phyloP scores from a whole-genome alignment of 1,284 basidiomycete species.

The Porphyrellus sp. region DNA sequence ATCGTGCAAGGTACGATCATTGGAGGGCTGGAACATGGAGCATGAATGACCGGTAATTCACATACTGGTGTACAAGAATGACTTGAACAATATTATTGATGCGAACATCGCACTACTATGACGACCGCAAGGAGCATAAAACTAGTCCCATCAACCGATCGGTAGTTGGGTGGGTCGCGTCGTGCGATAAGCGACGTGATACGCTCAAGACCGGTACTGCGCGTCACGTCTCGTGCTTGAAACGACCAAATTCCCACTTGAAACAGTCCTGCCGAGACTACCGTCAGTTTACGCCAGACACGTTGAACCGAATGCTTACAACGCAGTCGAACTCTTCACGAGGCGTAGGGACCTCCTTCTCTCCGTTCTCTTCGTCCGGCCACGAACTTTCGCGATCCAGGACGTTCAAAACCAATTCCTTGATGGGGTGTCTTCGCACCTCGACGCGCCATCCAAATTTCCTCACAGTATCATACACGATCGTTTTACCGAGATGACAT shows the following conservation, averaged over 20 bases:
- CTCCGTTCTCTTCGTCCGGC: constrained; percentile 36
- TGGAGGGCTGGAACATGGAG: constrained; percentile 54
- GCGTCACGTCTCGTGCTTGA: constrained; percentile 27
- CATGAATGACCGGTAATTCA: constrained; percentile 6
- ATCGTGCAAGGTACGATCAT: constrained; percentile 82
- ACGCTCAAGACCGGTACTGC: not conserved
- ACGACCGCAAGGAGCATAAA: not conserved
- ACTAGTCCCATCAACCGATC: not conserved
- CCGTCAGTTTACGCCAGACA: constrained; percentile 1
- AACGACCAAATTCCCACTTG: constrained; percentile 71
- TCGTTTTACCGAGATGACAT: constrained; percentile 68
- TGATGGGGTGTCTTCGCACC: constrained; percentile 81
- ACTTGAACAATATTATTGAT: constrained; percentile 3
- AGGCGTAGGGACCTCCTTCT: constrained; percentile 50
- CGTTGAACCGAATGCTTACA: constrained; percentile 39
- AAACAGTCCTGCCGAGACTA: constrained; percentile 56
- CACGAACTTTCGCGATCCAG: constrained; percentile 56
- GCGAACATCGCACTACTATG: not conserved
- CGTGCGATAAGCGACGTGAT: constrained; percentile 3
- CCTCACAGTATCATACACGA: constrained; percentile 83
- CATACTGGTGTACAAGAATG: constrained; percentile 3
- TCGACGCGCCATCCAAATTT: constrained; percentile 84
- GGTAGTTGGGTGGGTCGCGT: too few species aligned
- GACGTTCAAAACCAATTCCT: constrained; percentile 71
- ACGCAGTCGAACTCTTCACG: constrained; percentile 55